Evolutionary conservation across 345 rosid species (phyloP).

Genomic region (Corchorus olitorius): DNA sequence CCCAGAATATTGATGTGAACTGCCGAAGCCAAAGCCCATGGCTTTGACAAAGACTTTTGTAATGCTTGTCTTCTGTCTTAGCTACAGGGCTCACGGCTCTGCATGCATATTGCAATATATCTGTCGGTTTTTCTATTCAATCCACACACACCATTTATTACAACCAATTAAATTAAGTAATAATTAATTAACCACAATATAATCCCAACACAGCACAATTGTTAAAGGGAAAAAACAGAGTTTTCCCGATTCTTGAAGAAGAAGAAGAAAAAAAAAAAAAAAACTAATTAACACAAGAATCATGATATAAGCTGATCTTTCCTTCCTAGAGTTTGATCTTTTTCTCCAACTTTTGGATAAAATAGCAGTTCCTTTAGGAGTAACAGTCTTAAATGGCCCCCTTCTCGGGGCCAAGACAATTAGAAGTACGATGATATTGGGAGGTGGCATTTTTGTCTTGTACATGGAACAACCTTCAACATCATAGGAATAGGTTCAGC

Average conservation of each 20-base stretch:
- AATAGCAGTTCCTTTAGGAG: not conserved
- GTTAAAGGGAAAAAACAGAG: too few species aligned
- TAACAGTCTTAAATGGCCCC: not conserved
- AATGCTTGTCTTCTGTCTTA: not conserved
- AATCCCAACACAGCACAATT: too few species aligned
- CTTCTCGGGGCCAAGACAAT: not conserved
- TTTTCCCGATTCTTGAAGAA: too few species aligned
- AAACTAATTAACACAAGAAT: too few species aligned
- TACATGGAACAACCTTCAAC: not conserved
- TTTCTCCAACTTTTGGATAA: not conserved
- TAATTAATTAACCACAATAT: too few species aligned
- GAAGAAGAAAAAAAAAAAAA: too few species aligned
- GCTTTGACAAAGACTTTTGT: not conserved
- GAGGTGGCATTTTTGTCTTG: not conserved
- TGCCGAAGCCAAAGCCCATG: not conserved
- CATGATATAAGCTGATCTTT: too few species aligned
- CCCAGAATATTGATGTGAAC: not conserved
- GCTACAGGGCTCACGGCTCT: not conserved
- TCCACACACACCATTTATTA: not conserved
- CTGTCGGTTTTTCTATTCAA: not conserved
- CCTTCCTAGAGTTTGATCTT: too few species aligned
- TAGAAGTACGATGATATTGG: slow-evolving; percentile 16
- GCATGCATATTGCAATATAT: not conserved
- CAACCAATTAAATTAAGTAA: too few species aligned
- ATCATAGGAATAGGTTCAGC: too few species aligned